A percentile compares a stretch with the other conserved stretches of the same genome.
phyloP scores from a whole-genome alignment of 768 basidiomycete species.

The Coprinopsis marcescibilis region DNA sequence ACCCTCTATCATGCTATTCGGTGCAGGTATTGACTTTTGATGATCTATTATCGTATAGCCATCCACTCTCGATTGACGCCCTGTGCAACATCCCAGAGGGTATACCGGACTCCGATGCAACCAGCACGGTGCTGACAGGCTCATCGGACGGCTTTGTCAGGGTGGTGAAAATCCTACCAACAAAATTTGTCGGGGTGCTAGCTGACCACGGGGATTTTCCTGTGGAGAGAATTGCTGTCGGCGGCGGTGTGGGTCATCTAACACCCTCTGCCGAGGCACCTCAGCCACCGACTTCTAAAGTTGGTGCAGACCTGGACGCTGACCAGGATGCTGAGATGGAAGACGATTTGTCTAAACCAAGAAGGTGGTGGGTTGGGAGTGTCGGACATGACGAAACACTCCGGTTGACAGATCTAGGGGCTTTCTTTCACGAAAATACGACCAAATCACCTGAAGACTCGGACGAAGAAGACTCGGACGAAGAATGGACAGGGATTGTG shows the following conservation, averaged over 20 bases:
- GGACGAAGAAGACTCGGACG: constrained; percentile 17
- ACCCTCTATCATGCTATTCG: not conserved
- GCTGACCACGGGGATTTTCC: constrained; percentile 92
- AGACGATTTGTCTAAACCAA: constrained; percentile 11
- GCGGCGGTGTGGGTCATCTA: constrained; percentile 28
- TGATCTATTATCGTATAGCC: constrained; percentile 41
- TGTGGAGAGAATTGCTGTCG: constrained; percentile 77
- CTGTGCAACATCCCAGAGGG: constrained; percentile 66
- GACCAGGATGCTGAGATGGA: constrained; percentile 17
- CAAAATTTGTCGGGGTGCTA: constrained; percentile 84
- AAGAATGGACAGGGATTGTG: not conserved
- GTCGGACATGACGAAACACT: constrained; percentile 86
- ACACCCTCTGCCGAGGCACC: constrained; percentile 15
- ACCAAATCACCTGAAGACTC: constrained; percentile 24
- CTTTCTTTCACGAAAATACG: constrained; percentile 49
- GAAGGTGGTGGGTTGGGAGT: constrained; percentile 81
- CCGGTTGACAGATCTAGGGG: constrained; percentile 79
- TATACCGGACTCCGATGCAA: constrained; percentile 54
- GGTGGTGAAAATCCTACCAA: constrained; percentile 83
- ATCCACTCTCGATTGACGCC: constrained; percentile 88
- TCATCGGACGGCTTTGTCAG: constrained; percentile 90
- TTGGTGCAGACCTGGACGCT: constrained; percentile 11
- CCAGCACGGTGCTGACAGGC: constrained; percentile 76
- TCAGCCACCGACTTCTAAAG: constrained; percentile 17
- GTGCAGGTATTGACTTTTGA: not conserved